A percentile compares a stretch with the other conserved stretches of the same genome.
phyloP scores from a whole-genome alignment of 2,329 filamentous ascomycete species.

The Hypoxylon sp. region DNA sequence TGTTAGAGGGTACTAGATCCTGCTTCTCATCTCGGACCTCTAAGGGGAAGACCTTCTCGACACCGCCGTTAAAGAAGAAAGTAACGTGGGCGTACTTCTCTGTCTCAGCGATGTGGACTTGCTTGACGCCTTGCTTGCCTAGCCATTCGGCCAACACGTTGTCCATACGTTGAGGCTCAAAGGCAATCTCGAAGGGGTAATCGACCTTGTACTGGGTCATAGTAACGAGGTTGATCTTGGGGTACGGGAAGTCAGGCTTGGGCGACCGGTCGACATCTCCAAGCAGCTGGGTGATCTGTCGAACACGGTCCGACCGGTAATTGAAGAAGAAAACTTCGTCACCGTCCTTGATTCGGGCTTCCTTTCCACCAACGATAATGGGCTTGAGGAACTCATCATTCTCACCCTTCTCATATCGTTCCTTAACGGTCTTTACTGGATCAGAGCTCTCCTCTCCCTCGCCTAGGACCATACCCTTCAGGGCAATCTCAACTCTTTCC shows the following conservation, averaged over 20 bases:
- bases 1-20: slow-evolving; percentile 88
- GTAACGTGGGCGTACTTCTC: slow-evolving; percentile 99
- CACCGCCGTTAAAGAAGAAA: slow-evolving; percentile 99
- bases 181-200: slow-evolving; percentile 92
- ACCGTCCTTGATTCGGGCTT: slow-evolving; percentile 87
- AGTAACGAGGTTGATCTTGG: slow-evolving; percentile 91
- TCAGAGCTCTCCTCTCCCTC: slow-evolving; percentile 90
- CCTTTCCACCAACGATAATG: slow-evolving; percentile 91
- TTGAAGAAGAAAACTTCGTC: slow-evolving; percentile 99
- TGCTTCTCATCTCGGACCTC: slow-evolving; percentile 89
- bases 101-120: slow-evolving; percentile 97
- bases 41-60: slow-evolving; percentile 94
- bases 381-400: slow-evolving; percentile 99
- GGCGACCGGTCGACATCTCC: slow-evolving; percentile 94
- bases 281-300: slow-evolving; percentile 94
- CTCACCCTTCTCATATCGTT: slow-evolving; percentile 88
- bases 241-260: slow-evolving; percentile 91
- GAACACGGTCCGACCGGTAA: slow-evolving; percentile 97
- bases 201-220: slow-evolving; percentile 99
- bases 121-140: slow-evolving; percentile 87
- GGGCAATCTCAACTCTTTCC: slow-evolving; percentile 91
- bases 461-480: slow-evolving; percentile 88
- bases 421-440: slow-evolving; percentile 87
- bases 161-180: slow-evolving; percentile 94
- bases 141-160: slow-evolving; percentile 99